Conservation (phyloP, 306 rosid genomes). For the Ormosia emarginata region DNA sequence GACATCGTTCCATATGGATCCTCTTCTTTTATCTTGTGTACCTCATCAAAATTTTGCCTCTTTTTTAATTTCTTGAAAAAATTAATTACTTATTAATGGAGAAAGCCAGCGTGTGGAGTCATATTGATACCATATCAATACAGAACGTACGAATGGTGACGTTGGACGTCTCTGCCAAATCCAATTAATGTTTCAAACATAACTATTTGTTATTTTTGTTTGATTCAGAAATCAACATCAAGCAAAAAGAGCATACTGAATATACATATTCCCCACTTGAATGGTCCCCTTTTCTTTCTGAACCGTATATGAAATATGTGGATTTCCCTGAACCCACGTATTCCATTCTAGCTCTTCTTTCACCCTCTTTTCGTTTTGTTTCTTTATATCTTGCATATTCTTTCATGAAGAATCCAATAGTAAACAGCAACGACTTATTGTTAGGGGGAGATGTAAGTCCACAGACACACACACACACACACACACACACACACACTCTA, state of each 20-base stretch:
- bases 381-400: background rate
- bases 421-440: background rate
- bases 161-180: background rate
- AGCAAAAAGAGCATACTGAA: background rate
- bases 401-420: background rate
- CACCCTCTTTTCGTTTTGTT: background rate
- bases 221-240: slow-evolving; percentile 6
- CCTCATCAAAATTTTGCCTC: background rate
- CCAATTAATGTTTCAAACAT: background rate
- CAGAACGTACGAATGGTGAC: background rate
- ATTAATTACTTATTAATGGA: background rate
- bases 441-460: background rate
- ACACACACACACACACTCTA: background rate
- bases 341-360: too few species aligned
- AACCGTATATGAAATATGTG: background rate
- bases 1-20: too few species aligned
- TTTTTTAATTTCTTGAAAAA: background rate
- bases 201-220: background rate
- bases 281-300: slow-evolving; percentile 26
- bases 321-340: background rate
- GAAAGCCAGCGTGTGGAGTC: background rate
- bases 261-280: background rate
- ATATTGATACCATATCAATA: background rate
- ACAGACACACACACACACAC: too few species aligned
- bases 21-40: too few species aligned